phyloP scores from a whole-genome alignment of 1,284 basidiomycete species.

The Mycena sp. region DNA sequence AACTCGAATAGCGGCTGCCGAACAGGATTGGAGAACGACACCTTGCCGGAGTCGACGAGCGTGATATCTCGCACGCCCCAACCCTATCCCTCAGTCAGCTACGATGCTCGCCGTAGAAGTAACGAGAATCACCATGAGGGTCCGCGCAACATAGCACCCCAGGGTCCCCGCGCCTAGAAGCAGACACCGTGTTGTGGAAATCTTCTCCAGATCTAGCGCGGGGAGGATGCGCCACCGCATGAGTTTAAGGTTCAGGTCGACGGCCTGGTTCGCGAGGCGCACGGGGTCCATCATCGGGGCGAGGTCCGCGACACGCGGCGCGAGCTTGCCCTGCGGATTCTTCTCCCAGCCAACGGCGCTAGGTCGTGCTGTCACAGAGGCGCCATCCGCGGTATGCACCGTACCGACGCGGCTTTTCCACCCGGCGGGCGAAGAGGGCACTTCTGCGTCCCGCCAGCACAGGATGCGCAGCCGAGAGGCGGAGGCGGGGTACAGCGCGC shows the following conservation, averaged over 20 bases:
- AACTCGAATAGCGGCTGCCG: conserved; percentile 97
- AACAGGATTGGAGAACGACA: conserved; percentile 97
- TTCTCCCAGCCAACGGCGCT: conserved; percentile 95
- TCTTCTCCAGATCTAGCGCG: conserved; percentile 86
- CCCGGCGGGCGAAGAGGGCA: conserved; percentile 45
- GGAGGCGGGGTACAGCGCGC: conserved; percentile 59
- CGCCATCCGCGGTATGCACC: conserved; percentile 45
- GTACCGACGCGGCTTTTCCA: conserved; percentile 75
- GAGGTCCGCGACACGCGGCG: conserved; percentile 89
- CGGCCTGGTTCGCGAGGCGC: conserved; percentile 89
- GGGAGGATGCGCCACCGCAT: conserved; percentile 99
- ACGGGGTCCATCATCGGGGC: conserved; percentile 96
- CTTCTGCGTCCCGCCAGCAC: conserved; percentile 77
- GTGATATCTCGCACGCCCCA: conserved; percentile 97
- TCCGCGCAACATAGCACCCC: conserved; percentile 94
- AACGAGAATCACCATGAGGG: conserved; percentile 75
- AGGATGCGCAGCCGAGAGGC: conserved; percentile 69
- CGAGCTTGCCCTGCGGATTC: conserved; percentile 82
- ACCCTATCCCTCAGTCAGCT: conserved; percentile 58
- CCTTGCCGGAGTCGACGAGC: conserved; percentile 88
- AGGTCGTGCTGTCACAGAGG: conserved; percentile 52
- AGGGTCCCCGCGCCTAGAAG: conserved; percentile 95
- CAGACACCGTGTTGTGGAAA: conserved; percentile 84
- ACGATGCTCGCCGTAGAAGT: not conserved
- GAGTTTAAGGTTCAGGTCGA: conserved; percentile 96